Percentiles rank a stretch among this genome's conserved stretches.
phyloP scores from a whole-genome alignment of 331 rosid species.

The Pyrus hybrid region DNA sequence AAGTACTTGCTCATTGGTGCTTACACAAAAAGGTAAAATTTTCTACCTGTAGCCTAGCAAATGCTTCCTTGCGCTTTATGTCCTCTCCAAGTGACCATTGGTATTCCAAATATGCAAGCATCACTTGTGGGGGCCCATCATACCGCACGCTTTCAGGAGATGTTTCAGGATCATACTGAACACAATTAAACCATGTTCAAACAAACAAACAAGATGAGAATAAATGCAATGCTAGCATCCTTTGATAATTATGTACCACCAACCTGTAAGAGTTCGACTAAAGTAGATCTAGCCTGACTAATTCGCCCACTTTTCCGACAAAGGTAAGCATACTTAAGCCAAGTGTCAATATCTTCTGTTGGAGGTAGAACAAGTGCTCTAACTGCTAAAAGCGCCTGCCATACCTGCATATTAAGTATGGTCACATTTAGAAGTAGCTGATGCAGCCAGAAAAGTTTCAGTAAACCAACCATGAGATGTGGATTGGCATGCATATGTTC shows the following conservation, averaged over 20 bases:
- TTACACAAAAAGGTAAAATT: conserved; percentile 1
- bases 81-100: conserved; percentile 99
- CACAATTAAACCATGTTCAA: conserved; percentile 10
- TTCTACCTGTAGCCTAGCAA: conserved; percentile 79
- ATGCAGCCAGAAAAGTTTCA: neutral
- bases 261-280: conserved; percentile 91
- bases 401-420: conserved; percentile 51
- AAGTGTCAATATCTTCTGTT: conserved; percentile 75
- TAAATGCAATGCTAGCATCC: conserved; percentile 14
- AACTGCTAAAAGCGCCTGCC: conserved; percentile 74
- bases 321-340: conserved; percentile 92
- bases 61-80: conserved; percentile 88
- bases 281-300: conserved; percentile 89
- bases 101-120: conserved; percentile 86
- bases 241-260: conserved; percentile 17
- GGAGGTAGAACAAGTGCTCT: conserved; percentile 97
- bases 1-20: neutral
- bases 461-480: neutral
- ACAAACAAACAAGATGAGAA: neutral
- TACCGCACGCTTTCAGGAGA: conserved; percentile 61
- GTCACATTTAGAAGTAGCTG: conserved; percentile 3
- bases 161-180: conserved; percentile 84
- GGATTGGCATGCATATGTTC: conserved; percentile 1
- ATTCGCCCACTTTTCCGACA: conserved; percentile 77
- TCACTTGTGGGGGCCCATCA: conserved; percentile 87